Percentiles rank a stretch among this genome's conserved stretches.
Evolutionary conservation across 805 yeast species (phyloP).

Genomic region (Nakazawaea peltata): DNA sequence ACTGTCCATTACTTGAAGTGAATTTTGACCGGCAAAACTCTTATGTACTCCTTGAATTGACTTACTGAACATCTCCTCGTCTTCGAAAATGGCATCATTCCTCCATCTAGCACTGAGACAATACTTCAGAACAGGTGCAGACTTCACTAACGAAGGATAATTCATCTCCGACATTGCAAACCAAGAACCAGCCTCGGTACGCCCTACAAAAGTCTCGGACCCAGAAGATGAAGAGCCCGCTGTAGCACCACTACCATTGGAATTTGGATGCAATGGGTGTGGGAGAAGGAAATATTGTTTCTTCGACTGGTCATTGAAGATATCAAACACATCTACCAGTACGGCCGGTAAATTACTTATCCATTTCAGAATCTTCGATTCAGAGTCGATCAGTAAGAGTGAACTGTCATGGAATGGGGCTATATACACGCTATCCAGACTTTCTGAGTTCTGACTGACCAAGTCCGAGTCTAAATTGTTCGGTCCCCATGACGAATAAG

Average conservation of each 20-base stretch:
- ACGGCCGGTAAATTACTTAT: slow-evolving; percentile 63
- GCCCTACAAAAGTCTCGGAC: slow-evolving; percentile 56
- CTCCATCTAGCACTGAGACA: slow-evolving; percentile 38
- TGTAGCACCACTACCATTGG: not conserved
- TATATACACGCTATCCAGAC: slow-evolving; percentile 68
- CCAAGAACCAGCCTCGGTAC: slow-evolving; percentile 64
- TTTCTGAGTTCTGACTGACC: slow-evolving; percentile 38
- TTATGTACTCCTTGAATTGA: slow-evolving; percentile 47
- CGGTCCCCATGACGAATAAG: slow-evolving; percentile 87
- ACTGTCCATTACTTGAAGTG: slow-evolving; percentile 1
- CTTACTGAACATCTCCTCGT: slow-evolving; percentile 29
- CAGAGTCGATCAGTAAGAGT: slow-evolving; percentile 63
- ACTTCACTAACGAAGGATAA: slow-evolving; percentile 74
- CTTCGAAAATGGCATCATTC: slow-evolving; percentile 25
- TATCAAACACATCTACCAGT: slow-evolving; percentile 75
- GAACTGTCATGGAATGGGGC: slow-evolving; percentile 82
- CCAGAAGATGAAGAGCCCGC: not conserved
- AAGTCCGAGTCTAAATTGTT: slow-evolving; percentile 64
- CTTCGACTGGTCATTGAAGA: slow-evolving; percentile 28
- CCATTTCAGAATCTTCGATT: slow-evolving; percentile 74
- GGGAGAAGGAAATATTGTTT: slow-evolving; percentile 48
- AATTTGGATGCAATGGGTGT: slow-evolving; percentile 50
- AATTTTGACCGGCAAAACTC: slow-evolving; percentile 7
- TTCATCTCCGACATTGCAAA: slow-evolving; percentile 73
- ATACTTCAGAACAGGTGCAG: slow-evolving; percentile 71